Conservation (phyloP, 2,329 filamentous ascomycete genomes). For the Epichloe elymi region DNA sequence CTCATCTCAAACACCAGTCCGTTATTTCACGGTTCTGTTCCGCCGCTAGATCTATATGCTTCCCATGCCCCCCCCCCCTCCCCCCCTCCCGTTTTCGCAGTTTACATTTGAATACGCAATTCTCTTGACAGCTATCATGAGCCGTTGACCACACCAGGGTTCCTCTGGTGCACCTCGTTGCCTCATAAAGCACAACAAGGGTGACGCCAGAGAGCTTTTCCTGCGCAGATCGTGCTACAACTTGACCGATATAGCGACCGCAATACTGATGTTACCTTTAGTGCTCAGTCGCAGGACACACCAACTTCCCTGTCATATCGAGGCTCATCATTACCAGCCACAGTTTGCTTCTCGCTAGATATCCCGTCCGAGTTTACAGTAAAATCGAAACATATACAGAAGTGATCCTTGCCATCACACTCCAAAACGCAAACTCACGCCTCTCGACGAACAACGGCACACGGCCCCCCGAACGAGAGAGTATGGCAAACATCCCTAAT, state of each 20-base stretch:
- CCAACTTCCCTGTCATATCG: too few species aligned
- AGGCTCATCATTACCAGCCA: too few species aligned
- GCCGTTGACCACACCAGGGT: not conserved
- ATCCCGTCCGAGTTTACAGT: too few species aligned
- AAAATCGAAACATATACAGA: too few species aligned
- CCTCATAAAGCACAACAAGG: not conserved
- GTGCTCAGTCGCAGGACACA: too few species aligned
- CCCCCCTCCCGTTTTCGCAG: too few species aligned
- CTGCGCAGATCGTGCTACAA: not conserved
- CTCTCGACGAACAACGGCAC: too few species aligned
- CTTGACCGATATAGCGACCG: not conserved
- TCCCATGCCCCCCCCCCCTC: too few species aligned
- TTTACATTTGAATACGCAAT: not conserved
- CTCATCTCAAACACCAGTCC: not conserved
- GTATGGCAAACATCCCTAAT: slow-evolving; percentile 12
- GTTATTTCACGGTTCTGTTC: not conserved
- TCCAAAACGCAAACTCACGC: too few species aligned
- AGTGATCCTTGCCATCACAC: too few species aligned
- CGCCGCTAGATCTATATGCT: not conserved
- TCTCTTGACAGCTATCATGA: not conserved
- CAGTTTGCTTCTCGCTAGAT: too few species aligned
- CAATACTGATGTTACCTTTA: too few species aligned
- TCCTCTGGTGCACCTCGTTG: not conserved
- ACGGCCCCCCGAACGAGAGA: not conserved
- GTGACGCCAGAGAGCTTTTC: slow-evolving; percentile 1